Percentiles rank a stretch among this genome's conserved stretches.
phyloP scores from a whole-genome alignment of 2,329 filamentous ascomycete genomes.

The Immersiporthe knoxdaviesiana region DNA sequence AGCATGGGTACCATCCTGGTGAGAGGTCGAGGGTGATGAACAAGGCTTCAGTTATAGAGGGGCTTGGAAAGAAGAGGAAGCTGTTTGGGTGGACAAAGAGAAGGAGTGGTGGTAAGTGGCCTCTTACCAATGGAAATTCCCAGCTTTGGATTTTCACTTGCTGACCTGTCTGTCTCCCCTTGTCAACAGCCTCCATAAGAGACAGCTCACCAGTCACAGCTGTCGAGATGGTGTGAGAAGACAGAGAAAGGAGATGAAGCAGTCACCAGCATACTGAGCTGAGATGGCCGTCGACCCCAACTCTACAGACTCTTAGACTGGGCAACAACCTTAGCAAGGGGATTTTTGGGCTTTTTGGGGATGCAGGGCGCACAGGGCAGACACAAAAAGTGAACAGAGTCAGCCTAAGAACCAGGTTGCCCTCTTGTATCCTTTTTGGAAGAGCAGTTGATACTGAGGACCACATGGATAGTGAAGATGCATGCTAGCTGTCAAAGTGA shows the following conservation, averaged over 20 bases:
- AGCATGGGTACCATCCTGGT: background rate
- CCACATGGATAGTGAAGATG: background rate
- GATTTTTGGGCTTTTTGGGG: too few relatives aligned
- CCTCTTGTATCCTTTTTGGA: too few relatives aligned
- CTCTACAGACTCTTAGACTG: too few relatives aligned
- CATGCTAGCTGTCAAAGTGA: background rate
- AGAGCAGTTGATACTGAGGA: background rate
- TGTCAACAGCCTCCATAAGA: constrained; percentile 1
- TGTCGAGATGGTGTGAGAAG: constrained; percentile 27
- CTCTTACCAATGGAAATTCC: too few relatives aligned
- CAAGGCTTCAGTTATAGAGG: background rate
- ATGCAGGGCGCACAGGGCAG: too few relatives aligned
- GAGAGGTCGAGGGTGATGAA: background rate
- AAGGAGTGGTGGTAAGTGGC: constrained; percentile 16
- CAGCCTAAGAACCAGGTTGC: too few relatives aligned
- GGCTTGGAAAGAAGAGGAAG: constrained; percentile 15
- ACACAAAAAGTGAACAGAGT: background rate
- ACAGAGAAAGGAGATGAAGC: background rate
- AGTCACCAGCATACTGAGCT: too few relatives aligned
- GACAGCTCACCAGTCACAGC: constrained; percentile 23
- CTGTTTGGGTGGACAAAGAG: constrained; percentile 22
- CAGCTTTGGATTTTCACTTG: too few relatives aligned
- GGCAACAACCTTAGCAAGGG: too few relatives aligned
- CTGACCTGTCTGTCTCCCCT: too few relatives aligned
- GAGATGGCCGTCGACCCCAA: too few relatives aligned